These are phyloP conservation scores for Jimgerdemannia lactiflua DNA, from an alignment of 192 early-diverging fungal genomes.

Conservation along the genomic window DNA sequence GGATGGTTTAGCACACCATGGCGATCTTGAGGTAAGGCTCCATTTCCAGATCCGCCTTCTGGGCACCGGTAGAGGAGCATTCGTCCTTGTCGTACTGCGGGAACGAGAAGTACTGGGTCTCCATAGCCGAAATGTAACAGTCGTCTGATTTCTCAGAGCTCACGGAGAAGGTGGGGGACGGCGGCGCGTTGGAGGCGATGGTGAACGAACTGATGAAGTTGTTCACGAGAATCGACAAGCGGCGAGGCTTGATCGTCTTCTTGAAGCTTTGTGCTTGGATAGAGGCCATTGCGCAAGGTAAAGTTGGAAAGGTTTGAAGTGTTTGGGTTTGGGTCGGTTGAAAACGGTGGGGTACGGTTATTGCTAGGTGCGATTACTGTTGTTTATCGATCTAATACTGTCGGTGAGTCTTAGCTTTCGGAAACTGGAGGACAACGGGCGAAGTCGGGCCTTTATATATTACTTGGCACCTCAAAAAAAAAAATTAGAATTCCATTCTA, in stretches of 20 bases:
- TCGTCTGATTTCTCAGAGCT: neutral
- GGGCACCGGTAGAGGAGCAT: neutral
- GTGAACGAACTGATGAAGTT: neutral
- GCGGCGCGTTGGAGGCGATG: neutral
- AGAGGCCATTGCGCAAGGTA: neutral
- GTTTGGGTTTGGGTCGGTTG: neutral
- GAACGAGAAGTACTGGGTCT: neutral
- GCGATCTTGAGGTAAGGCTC: neutral
- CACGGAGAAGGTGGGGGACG: neutral
- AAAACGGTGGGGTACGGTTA: neutral
- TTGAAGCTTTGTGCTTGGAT: neutral
- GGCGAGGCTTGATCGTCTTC: neutral
- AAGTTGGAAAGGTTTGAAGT: neutral
- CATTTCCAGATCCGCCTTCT: neutral
- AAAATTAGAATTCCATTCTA: too few species aligned
- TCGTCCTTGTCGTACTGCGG: neutral
- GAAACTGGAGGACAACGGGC: too few species aligned
- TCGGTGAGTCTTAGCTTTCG: too few species aligned
- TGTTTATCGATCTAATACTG: too few species aligned
- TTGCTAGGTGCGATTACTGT: neutral
- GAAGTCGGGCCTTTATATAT: too few species aligned
- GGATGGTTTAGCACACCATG: neutral
- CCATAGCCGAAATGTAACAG: neutral
- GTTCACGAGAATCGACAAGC: neutral
- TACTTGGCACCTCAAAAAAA: too few species aligned